phyloP scores from a whole-genome alignment of 179 eudicot genomes.

The Silene vulgaris region DNA sequence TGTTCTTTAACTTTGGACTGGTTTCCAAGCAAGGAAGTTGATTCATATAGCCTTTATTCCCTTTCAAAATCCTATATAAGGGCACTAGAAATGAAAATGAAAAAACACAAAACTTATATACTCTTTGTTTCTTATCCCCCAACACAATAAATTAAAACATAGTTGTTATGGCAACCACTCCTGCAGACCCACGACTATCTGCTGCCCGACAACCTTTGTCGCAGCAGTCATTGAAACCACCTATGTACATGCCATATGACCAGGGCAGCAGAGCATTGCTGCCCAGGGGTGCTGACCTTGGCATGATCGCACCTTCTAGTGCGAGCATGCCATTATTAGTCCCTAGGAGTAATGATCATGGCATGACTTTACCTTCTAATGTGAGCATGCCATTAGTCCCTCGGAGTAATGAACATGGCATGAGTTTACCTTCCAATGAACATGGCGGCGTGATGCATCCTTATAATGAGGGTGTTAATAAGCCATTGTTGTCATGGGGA shows the following conservation, averaged over 20 bases:
- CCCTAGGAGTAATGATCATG: constrained; percentile 10
- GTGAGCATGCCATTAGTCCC: constrained; percentile 1
- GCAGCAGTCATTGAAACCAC: not conserved
- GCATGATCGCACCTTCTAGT: constrained; percentile 16
- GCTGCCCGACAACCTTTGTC: constrained; percentile 20
- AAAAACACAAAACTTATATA: constrained; percentile 7
- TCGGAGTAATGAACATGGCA: not conserved
- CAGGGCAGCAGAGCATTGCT: not conserved
- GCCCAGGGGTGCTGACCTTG: constrained; percentile 11
- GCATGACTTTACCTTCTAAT: constrained; percentile 6
- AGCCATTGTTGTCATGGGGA: constrained; percentile 8
- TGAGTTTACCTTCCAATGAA: not conserved
- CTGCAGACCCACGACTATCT: constrained; percentile 23
- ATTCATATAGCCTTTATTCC: constrained; percentile 45
- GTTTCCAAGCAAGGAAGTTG: constrained; percentile 56
- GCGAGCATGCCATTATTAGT: constrained; percentile 11
- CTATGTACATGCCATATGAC: constrained; percentile 22
- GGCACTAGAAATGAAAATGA: not conserved
- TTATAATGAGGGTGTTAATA: constrained; percentile 6
- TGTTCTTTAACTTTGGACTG: constrained; percentile 14
- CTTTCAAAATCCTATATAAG: constrained; percentile 23
- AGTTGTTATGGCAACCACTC: constrained; percentile 16
- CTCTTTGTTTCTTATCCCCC: constrained; percentile 1
- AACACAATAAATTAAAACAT: not conserved
- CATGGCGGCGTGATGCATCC: not conserved